phyloP scores from a whole-genome alignment of 169 alveolate genomes.

The Plasmodium blacklocki region DNA sequence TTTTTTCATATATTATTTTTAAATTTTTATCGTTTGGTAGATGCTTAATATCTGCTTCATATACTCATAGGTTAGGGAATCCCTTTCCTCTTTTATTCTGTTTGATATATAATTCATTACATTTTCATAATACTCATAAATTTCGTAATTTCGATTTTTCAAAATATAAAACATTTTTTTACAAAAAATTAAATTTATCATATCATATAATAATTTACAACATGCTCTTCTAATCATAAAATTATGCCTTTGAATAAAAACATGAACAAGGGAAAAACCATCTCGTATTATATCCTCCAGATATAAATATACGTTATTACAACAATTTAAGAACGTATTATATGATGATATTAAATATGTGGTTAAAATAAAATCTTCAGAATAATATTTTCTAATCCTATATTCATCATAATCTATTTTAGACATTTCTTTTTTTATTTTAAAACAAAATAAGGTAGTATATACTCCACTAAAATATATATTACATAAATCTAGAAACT shows the following conservation, averaged over 20 bases:
- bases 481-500: constrained; percentile 19
- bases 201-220: constrained; percentile 30
- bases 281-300: constrained; percentile 41
- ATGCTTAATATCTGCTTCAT: constrained; percentile 17
- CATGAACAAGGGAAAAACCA: constrained; percentile 15
- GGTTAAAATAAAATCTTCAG: constrained; percentile 20
- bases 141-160: constrained; percentile 25
- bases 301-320: constrained; percentile 19
- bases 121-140: neutral
- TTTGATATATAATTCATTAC: constrained; percentile 34
- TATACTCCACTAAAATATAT: constrained; percentile 25
- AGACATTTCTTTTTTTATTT: constrained; percentile 12
- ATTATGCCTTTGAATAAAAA: constrained; percentile 23
- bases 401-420: constrained; percentile 54
- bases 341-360: constrained; percentile 40
- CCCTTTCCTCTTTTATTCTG: constrained; percentile 6
- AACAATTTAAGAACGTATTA: constrained; percentile 29
- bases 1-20: neutral
- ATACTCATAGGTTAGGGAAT: neutral
- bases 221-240: constrained; percentile 18
- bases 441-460: constrained; percentile 19
- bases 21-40: neutral
- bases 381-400: constrained; percentile 26
- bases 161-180: constrained; percentile 47
- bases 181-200: constrained; percentile 30